Conservation (phyloP, 306 rosid genomes). For the Cicer pinnatifidum region DNA sequence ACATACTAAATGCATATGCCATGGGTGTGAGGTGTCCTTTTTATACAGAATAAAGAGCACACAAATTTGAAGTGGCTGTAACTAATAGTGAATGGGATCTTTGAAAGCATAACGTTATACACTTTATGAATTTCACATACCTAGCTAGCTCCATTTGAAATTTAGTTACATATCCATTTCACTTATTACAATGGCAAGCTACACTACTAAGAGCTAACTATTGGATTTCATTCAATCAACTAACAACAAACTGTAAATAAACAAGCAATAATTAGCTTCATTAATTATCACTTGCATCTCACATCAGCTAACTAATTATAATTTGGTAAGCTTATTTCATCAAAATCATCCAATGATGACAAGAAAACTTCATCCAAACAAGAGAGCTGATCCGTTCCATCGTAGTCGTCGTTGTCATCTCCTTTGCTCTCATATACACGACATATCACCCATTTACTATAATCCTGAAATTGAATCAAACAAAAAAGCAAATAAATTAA, state of each 20-base stretch:
- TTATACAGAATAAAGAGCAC: neutral
- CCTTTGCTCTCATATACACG: conserved; percentile 62
- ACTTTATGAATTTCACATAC: conserved; percentile 40
- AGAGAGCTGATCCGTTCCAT: conserved; percentile 71
- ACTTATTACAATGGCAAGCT: conserved; percentile 45
- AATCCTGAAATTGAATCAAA: conserved; percentile 54
- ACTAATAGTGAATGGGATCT: conserved; percentile 41
- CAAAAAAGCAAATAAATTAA: neutral
- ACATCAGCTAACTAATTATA: conserved; percentile 33
- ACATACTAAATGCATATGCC: too few species aligned
- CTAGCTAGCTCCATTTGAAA: conserved; percentile 14
- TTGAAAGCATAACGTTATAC: conserved; percentile 57
- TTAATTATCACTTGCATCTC: conserved; percentile 36
- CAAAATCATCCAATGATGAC: conserved; percentile 85
- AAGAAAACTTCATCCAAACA: conserved; percentile 97
- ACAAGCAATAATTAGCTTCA: conserved; percentile 35
- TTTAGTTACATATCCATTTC: conserved; percentile 44
- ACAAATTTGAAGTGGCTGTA: conserved; percentile 27
- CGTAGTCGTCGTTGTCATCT: conserved; percentile 50
- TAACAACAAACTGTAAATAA: conserved; percentile 37
- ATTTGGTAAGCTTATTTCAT: conserved; percentile 87
- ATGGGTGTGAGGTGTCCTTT: too few species aligned
- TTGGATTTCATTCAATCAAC: neutral
- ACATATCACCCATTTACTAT: conserved; percentile 78
- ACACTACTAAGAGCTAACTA: conserved; percentile 18